Conservation (phyloP, 768 basidiomycete species). For the Lentinus brumalis region DNA sequence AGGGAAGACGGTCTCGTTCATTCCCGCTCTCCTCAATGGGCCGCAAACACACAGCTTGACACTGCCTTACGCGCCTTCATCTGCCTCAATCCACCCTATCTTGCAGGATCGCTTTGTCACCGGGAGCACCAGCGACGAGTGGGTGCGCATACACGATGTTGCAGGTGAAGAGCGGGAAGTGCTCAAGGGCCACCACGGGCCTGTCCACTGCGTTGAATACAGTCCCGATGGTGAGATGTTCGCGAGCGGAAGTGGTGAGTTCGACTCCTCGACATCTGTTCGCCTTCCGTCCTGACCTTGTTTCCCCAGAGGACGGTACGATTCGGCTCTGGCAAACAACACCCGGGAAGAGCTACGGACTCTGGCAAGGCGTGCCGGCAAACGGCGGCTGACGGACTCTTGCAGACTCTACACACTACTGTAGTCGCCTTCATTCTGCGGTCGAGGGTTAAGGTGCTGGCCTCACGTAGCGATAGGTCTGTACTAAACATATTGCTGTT, state of each 20-base stretch:
- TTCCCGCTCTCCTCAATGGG: slow-evolving; percentile 69
- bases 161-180: slow-evolving; percentile 90
- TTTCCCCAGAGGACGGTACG: slow-evolving; percentile 78
- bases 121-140: slow-evolving; percentile 87
- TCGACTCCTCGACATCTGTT: neutral
- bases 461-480: slow-evolving; percentile 13
- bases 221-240: slow-evolving; percentile 98
- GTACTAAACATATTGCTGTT: slow-evolving; percentile 18
- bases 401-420: slow-evolving; percentile 21
- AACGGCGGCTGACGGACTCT: slow-evolving; percentile 42
- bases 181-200: slow-evolving; percentile 96
- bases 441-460: slow-evolving; percentile 17
- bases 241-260: slow-evolving; percentile 93
- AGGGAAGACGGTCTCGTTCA: slow-evolving; percentile 90
- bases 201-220: slow-evolving; percentile 91
- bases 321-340: slow-evolving; percentile 98
- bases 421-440: slow-evolving; percentile 21
- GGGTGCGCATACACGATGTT: slow-evolving; percentile 93
- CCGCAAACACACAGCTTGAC: slow-evolving; percentile 73
- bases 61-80: slow-evolving; percentile 86
- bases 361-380: slow-evolving; percentile 71
- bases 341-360: slow-evolving; percentile 88
- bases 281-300: neutral
- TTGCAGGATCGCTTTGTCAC: slow-evolving; percentile 90
- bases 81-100: slow-evolving; percentile 92